Percentiles rank a stretch among this genome's conserved stretches.
Evolutionary conservation across 352 stramenopile species (phyloP).

Genomic region (Globisporangium spinosum): DNA sequence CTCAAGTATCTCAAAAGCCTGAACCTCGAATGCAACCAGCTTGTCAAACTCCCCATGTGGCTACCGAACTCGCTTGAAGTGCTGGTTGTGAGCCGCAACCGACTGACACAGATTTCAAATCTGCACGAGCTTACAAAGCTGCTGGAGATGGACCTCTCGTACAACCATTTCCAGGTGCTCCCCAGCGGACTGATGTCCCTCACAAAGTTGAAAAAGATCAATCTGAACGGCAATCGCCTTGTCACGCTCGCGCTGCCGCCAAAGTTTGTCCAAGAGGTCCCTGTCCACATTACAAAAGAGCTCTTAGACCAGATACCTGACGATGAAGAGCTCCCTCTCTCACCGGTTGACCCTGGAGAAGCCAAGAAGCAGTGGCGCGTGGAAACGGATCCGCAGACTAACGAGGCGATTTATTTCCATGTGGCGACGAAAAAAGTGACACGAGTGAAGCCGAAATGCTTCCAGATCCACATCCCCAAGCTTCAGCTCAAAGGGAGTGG

Average conservation of each 20-base stretch:
- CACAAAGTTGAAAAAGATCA: conserved; percentile 39
- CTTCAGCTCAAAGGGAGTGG: conserved; percentile 19
- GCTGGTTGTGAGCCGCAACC: conserved; percentile 49
- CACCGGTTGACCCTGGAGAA: conserved; percentile 17
- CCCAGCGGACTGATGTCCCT: conserved; percentile 47
- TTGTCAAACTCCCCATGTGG: conserved; percentile 34
- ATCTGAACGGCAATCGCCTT: conserved; percentile 52
- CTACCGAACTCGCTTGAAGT: conserved; percentile 36
- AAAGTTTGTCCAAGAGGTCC: conserved; percentile 16
- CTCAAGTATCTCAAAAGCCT: conserved; percentile 40
- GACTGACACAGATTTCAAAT: conserved; percentile 40
- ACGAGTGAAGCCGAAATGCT: conserved; percentile 47
- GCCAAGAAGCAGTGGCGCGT: conserved; percentile 56
- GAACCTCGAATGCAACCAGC: conserved; percentile 57
- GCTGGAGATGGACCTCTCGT: conserved; percentile 48
- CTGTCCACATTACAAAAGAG: not conserved
- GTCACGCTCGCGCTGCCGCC: conserved; percentile 56
- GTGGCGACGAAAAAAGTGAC: conserved; percentile 42
- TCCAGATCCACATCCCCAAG: conserved; percentile 42
- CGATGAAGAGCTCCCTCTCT: conserved; percentile 5
- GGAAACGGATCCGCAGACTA: conserved; percentile 46
- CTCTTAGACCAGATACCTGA: conserved; percentile 14
- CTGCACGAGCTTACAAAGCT: conserved; percentile 45
- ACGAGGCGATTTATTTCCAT: conserved; percentile 55
- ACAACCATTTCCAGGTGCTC: conserved; percentile 62